These are phyloP conservation scores for Didymella pinodella DNA, from an alignment of 2,329 filamentous ascomycete species.

Conservation along the genomic window DNA sequence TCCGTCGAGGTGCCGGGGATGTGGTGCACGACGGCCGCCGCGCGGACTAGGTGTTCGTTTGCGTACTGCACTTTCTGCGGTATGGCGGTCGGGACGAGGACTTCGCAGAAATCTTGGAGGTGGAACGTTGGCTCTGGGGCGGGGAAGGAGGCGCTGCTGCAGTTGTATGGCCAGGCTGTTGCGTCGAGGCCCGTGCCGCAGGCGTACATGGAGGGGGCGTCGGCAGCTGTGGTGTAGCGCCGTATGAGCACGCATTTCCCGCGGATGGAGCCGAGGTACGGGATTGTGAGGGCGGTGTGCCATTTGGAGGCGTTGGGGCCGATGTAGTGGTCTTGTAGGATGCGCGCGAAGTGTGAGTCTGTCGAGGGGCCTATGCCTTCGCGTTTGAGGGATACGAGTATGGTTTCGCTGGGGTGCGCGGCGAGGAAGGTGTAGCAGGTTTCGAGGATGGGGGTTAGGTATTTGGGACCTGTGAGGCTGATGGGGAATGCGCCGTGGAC, in stretches of 20 bases:
- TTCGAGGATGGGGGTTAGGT: constrained; percentile 75
- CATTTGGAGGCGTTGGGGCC: constrained; percentile 68
- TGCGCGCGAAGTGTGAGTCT: constrained; percentile 78
- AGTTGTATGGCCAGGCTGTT: constrained; percentile 85
- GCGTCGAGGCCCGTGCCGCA: constrained; percentile 65
- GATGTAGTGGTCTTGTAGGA: constrained; percentile 75
- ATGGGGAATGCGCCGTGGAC: constrained; percentile 93
- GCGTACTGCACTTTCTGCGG: constrained; percentile 79
- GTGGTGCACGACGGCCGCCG: constrained; percentile 53
- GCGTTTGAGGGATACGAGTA: constrained; percentile 88
- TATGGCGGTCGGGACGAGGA: constrained; percentile 77
- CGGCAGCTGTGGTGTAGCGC: constrained; percentile 68
- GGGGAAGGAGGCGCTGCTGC: constrained; percentile 76
- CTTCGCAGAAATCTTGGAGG: constrained; percentile 95
- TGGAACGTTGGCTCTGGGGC: constrained; percentile 63
- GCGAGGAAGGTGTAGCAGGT: constrained; percentile 79
- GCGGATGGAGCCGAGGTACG: constrained; percentile 77
- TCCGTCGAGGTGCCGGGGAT: constrained; percentile 54
- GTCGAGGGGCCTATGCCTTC: constrained; percentile 84
- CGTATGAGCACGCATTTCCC: constrained; percentile 86
- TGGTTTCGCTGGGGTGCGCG: constrained; percentile 77
- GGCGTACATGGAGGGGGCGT: neutral
- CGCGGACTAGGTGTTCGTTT: constrained; percentile 77
- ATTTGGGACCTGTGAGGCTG: constrained; percentile 80
- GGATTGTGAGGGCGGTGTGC: constrained; percentile 78